Evolutionary conservation across 2,329 filamentous ascomycete species (phyloP), one percentile per base, ranked within the genome.

Genomic region (Cladophialophora chaetospira): DNA sequence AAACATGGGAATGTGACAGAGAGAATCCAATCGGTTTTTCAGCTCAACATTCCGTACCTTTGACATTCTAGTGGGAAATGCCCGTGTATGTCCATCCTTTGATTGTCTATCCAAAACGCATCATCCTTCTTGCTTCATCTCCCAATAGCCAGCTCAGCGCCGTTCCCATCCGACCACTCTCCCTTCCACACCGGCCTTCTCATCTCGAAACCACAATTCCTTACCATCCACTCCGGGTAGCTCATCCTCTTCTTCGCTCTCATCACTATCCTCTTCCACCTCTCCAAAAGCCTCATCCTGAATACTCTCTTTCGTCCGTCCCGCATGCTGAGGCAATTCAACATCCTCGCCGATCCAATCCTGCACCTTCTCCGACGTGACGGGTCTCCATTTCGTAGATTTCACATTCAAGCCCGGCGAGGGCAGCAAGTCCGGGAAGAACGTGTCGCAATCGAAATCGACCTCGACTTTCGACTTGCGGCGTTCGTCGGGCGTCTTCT

Each of bases 171-270:
- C 75, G 54, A 77, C 69, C 61, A 82, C 71, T 68, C 78, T 75
- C 42, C 80, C 73, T 25, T 75, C 75, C 25, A 79, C 72, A 44
- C 80, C 75, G 6, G 77, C 78, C 25, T 79, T 77, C 51, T 74
- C 74, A 67, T 74, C 79, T 71, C 75, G 75, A 53, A 69, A 72
- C 19, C 75, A 74, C 48, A 33, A 13, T 44, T 74, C 65, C 63
- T 76, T 71, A 46, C 66, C 42, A 45, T 67, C 68, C 29, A 65
- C 73, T 61, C 63, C 65, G n/a, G 33, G 21, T 10, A 3, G n/a
- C 3, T 45, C 28, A 0, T 44, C 21, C 6, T 53, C 40, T 36
- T 73, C 65, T 63, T 77, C 72, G 46, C 66, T 60, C 4, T 68
- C 46, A 44, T 67, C 68, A 28, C 63, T 72, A 60, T 64, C 65